These are phyloP conservation scores for Rhynchosporium graminicola DNA, from an alignment of 2,329 filamentous ascomycete species.

Conservation along the genomic window DNA sequence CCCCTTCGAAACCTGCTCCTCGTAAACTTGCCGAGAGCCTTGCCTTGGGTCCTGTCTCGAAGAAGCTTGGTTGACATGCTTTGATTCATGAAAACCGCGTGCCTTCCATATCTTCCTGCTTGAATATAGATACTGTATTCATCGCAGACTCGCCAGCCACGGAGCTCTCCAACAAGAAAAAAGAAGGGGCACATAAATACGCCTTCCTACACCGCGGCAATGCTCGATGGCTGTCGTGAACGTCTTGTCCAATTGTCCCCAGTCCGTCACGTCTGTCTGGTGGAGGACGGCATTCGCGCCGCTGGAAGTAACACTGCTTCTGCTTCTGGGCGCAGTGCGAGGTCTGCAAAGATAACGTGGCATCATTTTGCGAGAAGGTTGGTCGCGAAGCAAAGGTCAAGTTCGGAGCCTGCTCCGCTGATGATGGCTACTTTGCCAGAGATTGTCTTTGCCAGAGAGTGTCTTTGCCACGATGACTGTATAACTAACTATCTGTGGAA, in stretches of 20 bases:
- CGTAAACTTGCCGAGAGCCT: too few relatives aligned
- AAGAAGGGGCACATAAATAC: too few relatives aligned
- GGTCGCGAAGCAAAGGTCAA: slow-evolving; percentile 48
- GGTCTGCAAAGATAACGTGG: slow-evolving; percentile 50
- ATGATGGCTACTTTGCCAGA: slow-evolving; percentile 52
- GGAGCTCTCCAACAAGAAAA: too few relatives aligned
- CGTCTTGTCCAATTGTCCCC: slow-evolving; percentile 43
- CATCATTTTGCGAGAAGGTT: slow-evolving; percentile 46
- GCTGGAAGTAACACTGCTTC: slow-evolving; percentile 35
- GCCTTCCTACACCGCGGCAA: slow-evolving; percentile 39
- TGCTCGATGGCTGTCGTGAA: slow-evolving; percentile 41
- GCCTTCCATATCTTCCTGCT: too few relatives aligned
- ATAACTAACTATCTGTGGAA: too few relatives aligned
- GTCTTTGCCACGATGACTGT: slow-evolving; percentile 2
- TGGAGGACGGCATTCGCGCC: slow-evolving; percentile 44
- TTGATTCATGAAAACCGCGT: too few relatives aligned
- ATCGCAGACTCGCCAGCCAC: too few relatives aligned
- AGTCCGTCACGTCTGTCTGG: slow-evolving; percentile 48
- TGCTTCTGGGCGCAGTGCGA: slow-evolving; percentile 47
- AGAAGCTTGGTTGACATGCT: too few relatives aligned
- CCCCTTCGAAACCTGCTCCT: too few relatives aligned
- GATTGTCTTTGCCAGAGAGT: slow-evolving; percentile 39
- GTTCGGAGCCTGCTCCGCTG: slow-evolving; percentile 57
- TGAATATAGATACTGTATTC: too few relatives aligned
- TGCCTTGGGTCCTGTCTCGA: too few relatives aligned